Evolutionary conservation across 1,284 basidiomycete genomes (phyloP), one percentile per base, ranked within the genome.

Genomic region (Ustanciosporium gigantosporum): DNA sequence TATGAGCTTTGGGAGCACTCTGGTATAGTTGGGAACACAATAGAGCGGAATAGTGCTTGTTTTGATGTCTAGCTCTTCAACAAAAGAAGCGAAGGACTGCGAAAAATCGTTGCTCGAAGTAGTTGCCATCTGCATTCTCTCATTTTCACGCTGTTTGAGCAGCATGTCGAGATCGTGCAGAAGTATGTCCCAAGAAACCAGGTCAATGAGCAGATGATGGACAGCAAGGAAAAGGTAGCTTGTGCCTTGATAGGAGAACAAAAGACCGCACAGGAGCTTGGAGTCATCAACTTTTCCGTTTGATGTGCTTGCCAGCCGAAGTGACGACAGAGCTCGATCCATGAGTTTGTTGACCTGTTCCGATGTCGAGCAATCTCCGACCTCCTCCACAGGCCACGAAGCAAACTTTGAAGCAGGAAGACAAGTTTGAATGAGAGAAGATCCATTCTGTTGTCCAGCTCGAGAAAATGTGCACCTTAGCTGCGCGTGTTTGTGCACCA

Each of bases 161-260:
- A 29, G n/a, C 27, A n/a, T 11, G 27, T n/a, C n/a, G 27, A 29
- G 27, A 9, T 36, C 34, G 13, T 36, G 13, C 8, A 36, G 16
- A 17, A 36, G 34, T n/a, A 43, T 36, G n/a, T 31, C 13, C 41
- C 41, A 43, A 32, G 17, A 20, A 7, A 43, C 41, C 11, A 34
- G 13, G 29, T 43, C 41, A 24, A 43, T 29, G 22, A 43, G 25
- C 11, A 43, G 23, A 21, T 43, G 41, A 32, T 43, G 41, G 14
- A 22, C 31, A 9, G 41, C 25, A n/a, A 43, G 31, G 21, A 43
- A 43, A 8, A 36, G 27, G n/a, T 29, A 29, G n/a, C 11, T 11
- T 29, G 9, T 9, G 27, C 27, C 27, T n/a, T 29, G 9, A n/a
- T 11, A 29, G 9, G 27, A 29, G 27, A 29, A 29, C 27, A n/a